Conservation (phyloP, 805 yeast genomes). For the Brettanomyces naardenensis region DNA sequence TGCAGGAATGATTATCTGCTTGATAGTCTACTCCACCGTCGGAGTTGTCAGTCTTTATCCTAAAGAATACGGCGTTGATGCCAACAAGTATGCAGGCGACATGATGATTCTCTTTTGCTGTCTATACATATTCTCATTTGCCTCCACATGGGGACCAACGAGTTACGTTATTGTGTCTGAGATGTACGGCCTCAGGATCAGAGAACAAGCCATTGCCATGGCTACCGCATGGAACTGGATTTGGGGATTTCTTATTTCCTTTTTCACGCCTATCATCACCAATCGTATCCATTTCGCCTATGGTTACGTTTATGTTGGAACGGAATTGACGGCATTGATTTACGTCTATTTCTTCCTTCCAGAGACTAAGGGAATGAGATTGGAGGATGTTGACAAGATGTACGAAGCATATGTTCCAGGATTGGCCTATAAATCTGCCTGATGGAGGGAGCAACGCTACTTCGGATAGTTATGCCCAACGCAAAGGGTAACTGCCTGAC, state of each 20-base stretch:
- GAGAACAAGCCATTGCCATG: slow-evolving; percentile 44
- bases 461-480: no score
- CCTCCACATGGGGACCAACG: slow-evolving; percentile 70
- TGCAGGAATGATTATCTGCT: slow-evolving; percentile 38
- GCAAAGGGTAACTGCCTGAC: no score
- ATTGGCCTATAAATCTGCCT: slow-evolving; percentile 12
- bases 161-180: slow-evolving; percentile 57
- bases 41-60: slow-evolving; percentile 38
- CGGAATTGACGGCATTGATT: background rate
- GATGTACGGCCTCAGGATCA: slow-evolving; percentile 53
- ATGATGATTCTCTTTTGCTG: slow-evolving; percentile 52
- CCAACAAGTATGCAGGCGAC: slow-evolving; percentile 33
- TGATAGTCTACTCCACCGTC: slow-evolving; percentile 47
- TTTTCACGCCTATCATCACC: slow-evolving; percentile 66
- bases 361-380: slow-evolving; percentile 48
- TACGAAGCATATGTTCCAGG: slow-evolving; percentile 31
- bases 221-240: slow-evolving; percentile 59
- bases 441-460: no score
- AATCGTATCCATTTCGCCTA: slow-evolving; percentile 51
- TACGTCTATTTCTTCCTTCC: slow-evolving; percentile 27
- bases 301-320: slow-evolving; percentile 52
- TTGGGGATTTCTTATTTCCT: slow-evolving; percentile 53
- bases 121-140: slow-evolving; percentile 53
- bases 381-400: slow-evolving; percentile 50
- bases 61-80: slow-evolving; percentile 29